Conservation (phyloP, 257 asterid species). For the Solanum corneliomulleri region DNA sequence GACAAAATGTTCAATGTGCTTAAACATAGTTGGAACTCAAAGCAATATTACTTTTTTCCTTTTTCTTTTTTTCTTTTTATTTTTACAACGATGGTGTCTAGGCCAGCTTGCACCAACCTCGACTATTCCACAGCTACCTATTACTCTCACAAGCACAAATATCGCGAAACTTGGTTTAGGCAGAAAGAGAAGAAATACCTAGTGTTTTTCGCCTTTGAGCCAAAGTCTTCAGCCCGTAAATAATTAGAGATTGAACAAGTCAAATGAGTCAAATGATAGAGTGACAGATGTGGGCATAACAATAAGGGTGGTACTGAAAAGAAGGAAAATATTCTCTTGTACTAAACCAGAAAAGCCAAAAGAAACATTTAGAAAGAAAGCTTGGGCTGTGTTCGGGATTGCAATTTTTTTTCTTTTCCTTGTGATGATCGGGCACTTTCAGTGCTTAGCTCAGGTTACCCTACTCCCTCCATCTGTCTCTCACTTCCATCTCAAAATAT, state of each 20-base stretch:
- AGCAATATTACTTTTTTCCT: neutral
- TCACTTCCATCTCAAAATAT: neutral
- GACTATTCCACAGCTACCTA: neutral
- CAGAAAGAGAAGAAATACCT: neutral
- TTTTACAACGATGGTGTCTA: neutral
- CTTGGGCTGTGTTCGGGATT: neutral
- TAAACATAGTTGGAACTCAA: neutral
- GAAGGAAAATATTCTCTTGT: neutral
- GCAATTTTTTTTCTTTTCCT: neutral
- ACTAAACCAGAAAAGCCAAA: neutral
- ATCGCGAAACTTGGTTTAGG: neutral
- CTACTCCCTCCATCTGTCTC: neutral
- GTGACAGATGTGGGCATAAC: neutral
- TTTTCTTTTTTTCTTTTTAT: neutral
- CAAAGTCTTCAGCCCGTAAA: neutral
- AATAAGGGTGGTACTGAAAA: neutral
- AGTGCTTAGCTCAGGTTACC: neutral
- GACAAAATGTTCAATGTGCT: neutral
- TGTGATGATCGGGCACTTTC: neutral
- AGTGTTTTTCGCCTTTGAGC: neutral
- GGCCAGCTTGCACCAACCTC: neutral
- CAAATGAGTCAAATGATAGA: neutral
- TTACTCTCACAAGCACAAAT: neutral
- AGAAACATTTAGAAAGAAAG: neutral
- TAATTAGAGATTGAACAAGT: neutral